Base-by-base conservation (phyloP, 2,329 filamentous ascomycete genomes). In the Aureobasidium sp. region DNA sequence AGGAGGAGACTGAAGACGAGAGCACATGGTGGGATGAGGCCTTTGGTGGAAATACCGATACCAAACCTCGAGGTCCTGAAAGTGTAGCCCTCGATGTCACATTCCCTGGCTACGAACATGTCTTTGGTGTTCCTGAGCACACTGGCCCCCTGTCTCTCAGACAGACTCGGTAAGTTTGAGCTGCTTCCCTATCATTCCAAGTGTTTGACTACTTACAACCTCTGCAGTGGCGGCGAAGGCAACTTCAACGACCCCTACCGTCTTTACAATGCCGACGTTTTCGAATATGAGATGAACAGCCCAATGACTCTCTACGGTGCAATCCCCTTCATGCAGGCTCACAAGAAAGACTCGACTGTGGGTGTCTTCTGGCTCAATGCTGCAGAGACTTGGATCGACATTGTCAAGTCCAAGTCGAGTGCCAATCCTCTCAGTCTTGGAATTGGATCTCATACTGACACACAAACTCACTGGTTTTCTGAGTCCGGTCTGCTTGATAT, bases 291-390 rank as follows among this genome's bases (percentile, higher is more conserved):
- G 69, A 83, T 97, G 69, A 90, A 97, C 75, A 97, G 92, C 75
- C 92, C 94, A 0, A 99, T 99, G 94, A 97, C 94, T 0, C 82
- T 99, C 1, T 99, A 99, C 71, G 94, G 94, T n/a, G 81, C 92
- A 8, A 97, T 99, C 68, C 94, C 94, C 2, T 90, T 97, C 72
- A 96, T 99, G 91, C 94, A 97, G 75, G 94, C 94, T 20, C 93
- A 99, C 72, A 89, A 89, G 69, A 95, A 93, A 74, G 89, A 88
- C 70, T 97, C 93, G 0, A 94, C 91, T 0, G 93, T 97, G 34
- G 94, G 92, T 65, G 87, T 99, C 15, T 96, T 99, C 76, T 99
- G 94, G 94, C 83, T 99, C 62, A 99, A 97, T 72, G 91, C 87
- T 56, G 94, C 94, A 3, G 94, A 99, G 78, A 97, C 93, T 0